Evolutionary conservation across 345 rosid species (phyloP), one percentile per base, ranked within the genome.

Genomic region (Sonneratia caseolaris): DNA sequence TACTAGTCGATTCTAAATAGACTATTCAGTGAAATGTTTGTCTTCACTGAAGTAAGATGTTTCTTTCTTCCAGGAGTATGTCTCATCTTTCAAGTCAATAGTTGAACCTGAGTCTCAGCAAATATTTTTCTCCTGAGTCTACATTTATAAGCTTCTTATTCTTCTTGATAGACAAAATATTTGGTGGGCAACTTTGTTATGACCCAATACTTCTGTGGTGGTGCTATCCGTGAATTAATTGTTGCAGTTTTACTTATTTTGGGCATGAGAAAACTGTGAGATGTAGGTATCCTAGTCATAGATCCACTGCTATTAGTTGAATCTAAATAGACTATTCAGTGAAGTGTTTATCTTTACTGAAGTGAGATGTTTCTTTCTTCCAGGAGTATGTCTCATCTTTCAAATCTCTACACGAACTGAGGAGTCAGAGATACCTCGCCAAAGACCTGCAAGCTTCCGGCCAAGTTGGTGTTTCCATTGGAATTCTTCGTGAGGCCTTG

Each of bases 361-460:
- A 53, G 1, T 53, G 69, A 42, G 55, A 12, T 73, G 59, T 24
- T 69, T 27, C 64, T 64, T 37, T 11, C 45, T 64, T 80, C 37
- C 81, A 89, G 96, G 97, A 88, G 40, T 91, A 83, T 67, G 47
- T 88, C 64, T 78, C 82, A 45, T 77, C 85, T 74, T 71, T 84
- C 81, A 78, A 77, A 80, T 88, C 84, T 38, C 72, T 89, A 37
- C 91, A 91, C 74, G 89, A 88, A 76, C 78, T 91, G 65, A 86
- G 79, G 75, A 83, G 93, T 77, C 83, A 80, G 79, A 84, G 75
- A 68, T 75, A 84, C 79, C 76, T 79, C 0, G 97, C 93, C 5
- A 82, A 74, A 67, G 38, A 74, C 69, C 74, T 89, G n/a, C 86
- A 73, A 73, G 32, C 38, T 22, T 74, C 80, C 35, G 83, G 75